Conservation (phyloP, 164 flowering plant species). For the Vitis amurensis region DNA sequence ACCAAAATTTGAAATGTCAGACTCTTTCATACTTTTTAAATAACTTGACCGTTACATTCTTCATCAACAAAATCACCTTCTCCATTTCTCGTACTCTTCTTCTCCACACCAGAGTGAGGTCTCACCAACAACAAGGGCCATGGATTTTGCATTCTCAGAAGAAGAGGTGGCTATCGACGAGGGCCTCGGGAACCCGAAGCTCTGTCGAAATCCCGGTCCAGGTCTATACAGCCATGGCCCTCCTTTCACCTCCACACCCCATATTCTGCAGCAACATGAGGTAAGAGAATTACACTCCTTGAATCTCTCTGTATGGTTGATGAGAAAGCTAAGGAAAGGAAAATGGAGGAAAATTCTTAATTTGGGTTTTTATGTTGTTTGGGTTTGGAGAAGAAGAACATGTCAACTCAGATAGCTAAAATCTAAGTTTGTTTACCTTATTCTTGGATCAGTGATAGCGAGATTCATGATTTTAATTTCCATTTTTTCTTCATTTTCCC, state of each 20-base stretch:
- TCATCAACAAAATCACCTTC: slow-evolving; percentile 3
- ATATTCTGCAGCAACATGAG: slow-evolving; percentile 51
- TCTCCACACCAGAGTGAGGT: neutral
- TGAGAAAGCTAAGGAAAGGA: neutral
- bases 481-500: neutral
- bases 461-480: too few relatives aligned
- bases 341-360: too few relatives aligned
- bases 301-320: neutral
- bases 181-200: slow-evolving; percentile 73
- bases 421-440: neutral
- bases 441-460: too few relatives aligned
- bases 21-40: slow-evolving; percentile 7
- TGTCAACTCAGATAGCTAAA: neutral
- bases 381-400: neutral
- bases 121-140: slow-evolving; percentile 34
- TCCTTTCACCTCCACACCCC: slow-evolving; percentile 77
- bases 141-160: slow-evolving; percentile 35
- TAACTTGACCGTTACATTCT: slow-evolving; percentile 44
- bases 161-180: slow-evolving; percentile 70
- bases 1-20: slow-evolving; percentile 8
- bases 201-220: slow-evolving; percentile 52
- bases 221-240: slow-evolving; percentile 62
- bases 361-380: neutral
- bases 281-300: slow-evolving; percentile 26
- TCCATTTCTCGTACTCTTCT: neutral